Percentiles rank a stretch among this genome's conserved stretches.
Conservation (phyloP, 176 grass and related monocot genomes). For the Carex pumila region DNA sequence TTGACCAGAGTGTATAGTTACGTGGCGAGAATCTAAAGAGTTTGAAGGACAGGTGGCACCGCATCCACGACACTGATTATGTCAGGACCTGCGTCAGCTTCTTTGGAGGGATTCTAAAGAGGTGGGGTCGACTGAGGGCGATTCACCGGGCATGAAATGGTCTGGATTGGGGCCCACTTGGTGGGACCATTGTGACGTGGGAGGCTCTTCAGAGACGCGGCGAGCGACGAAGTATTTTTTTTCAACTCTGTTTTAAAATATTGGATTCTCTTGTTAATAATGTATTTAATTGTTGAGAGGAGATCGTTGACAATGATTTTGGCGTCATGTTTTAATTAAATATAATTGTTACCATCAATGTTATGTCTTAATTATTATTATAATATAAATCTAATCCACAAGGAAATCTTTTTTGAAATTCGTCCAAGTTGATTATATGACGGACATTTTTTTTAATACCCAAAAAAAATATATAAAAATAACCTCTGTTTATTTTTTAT, state of each 20-base stretch:
- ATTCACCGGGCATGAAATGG: not conserved
- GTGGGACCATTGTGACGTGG: not conserved
- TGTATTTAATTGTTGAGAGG: not conserved
- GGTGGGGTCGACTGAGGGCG: not conserved
- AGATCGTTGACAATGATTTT: not conserved
- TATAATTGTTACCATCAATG: not conserved
- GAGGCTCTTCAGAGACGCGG: slow-evolving; percentile 12
- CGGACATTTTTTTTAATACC: no score
- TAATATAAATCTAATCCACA: not conserved
- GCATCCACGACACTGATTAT: not conserved
- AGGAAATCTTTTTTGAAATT: not conserved
- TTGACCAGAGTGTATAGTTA: accelerated
- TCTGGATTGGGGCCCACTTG: not conserved
- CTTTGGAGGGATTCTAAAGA: slow-evolving; percentile 14
- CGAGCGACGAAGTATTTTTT: slow-evolving; percentile 8
- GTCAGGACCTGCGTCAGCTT: slow-evolving; percentile 53
- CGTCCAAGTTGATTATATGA: slow-evolving; percentile 1
- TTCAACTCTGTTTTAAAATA: slow-evolving; percentile 21
- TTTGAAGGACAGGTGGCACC: not conserved
- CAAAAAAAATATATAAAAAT: no score
- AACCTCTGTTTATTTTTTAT: no score
- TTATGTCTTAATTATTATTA: not conserved
- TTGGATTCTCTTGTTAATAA: not conserved
- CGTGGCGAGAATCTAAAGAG: slow-evolving; percentile 27
- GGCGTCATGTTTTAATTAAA: not conserved